Base-by-base conservation (phyloP, 139 green algal species). In the Chlamydomonas eustigma region DNA sequence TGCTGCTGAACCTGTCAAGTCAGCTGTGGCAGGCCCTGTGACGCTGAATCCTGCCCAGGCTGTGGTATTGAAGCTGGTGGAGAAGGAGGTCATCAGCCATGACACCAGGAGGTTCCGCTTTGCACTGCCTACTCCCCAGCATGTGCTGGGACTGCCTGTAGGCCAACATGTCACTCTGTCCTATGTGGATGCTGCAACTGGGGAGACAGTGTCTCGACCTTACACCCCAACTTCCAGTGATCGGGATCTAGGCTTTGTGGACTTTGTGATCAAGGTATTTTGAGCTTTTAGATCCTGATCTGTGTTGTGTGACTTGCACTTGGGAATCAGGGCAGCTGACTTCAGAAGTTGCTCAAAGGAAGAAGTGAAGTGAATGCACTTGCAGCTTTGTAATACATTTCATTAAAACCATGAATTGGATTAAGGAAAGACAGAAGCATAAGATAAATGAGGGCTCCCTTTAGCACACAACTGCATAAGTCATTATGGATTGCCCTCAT, bases 201-300 rank as follows among this genome's bases (percentile, higher is more conserved):
- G 89, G 5, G 93, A 98, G 89, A 86, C 87, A 18, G 91, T 98
- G 31, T 92, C 95, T 88, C 88, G 96, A 0, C 92, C 96, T 1
- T 99, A 99, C 92, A 98, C 96, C 12, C 96, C 96, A 32, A 94
- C 90, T 66, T 91, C 78, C 75, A 82, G 80, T 36, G 88, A 97
- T 76, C 85, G 92, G 50, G 88, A 97, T 33, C 38, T 92, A 1
- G 96, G 96, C 2, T 88, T 94, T 78, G 93, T 99, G 66, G 96
- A 99, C 79, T 87, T 99, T 64, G 88, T 99, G 3, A 88, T 99
- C 73, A 99, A 98, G 91, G n/a, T n/a, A n/a, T n/a, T n/a, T n/a
- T n/a, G n/a, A n/a, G n/a, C n/a, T n/a, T n/a, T n/a, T n/a, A n/a
- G n/a, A n/a, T n/a, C n/a, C n/a, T n/a, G n/a, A n/a, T n/a, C n/a